Conservation (phyloP, 768 basidiomycete genomes). For the Peribolospora kevripleyi region DNA sequence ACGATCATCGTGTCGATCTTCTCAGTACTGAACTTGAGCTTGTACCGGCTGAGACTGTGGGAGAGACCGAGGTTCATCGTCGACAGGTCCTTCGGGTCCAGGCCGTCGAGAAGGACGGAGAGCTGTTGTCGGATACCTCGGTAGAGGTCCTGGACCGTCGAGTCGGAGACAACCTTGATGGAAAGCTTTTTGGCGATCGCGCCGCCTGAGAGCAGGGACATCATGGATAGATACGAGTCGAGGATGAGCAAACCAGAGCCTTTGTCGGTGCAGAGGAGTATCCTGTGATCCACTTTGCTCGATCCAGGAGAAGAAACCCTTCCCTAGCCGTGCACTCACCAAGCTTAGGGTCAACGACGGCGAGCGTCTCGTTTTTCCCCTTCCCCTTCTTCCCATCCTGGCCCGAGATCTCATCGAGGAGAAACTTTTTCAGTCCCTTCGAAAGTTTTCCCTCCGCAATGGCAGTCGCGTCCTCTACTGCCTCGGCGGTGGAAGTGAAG, state of each 20-base stretch:
- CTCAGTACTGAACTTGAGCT: slow-evolving; percentile 97
- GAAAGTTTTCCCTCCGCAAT: slow-evolving; percentile 79
- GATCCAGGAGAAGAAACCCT: background rate
- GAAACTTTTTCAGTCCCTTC: slow-evolving; percentile 77
- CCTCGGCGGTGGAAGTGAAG: slow-evolving; percentile 84
- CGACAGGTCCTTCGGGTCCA: slow-evolving; percentile 77
- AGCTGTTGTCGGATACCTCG: slow-evolving; percentile 84
- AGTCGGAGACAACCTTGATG: slow-evolving; percentile 50
- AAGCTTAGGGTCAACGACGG: slow-evolving; percentile 73
- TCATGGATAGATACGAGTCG: background rate
- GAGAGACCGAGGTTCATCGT: slow-evolving; percentile 96
- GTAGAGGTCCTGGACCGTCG: slow-evolving; percentile 56
- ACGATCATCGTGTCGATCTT: slow-evolving; percentile 99
- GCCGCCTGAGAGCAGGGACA: slow-evolving; percentile 27
- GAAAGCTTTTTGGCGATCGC: slow-evolving; percentile 83
- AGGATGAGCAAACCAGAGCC: background rate
- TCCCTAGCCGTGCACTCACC: slow-evolving; percentile 29
- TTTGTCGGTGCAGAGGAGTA: background rate
- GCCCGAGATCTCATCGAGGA: slow-evolving; percentile 47
- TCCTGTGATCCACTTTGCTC: background rate
- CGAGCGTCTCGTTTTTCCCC: slow-evolving; percentile 41
- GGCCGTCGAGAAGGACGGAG: slow-evolving; percentile 57
- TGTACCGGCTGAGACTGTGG: slow-evolving; percentile 95
- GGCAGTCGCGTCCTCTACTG: slow-evolving; percentile 87
- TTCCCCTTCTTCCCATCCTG: slow-evolving; percentile 44